phyloP scores from a whole-genome alignment of 139 green algal genomes.

The Coelastrella sp. region DNA sequence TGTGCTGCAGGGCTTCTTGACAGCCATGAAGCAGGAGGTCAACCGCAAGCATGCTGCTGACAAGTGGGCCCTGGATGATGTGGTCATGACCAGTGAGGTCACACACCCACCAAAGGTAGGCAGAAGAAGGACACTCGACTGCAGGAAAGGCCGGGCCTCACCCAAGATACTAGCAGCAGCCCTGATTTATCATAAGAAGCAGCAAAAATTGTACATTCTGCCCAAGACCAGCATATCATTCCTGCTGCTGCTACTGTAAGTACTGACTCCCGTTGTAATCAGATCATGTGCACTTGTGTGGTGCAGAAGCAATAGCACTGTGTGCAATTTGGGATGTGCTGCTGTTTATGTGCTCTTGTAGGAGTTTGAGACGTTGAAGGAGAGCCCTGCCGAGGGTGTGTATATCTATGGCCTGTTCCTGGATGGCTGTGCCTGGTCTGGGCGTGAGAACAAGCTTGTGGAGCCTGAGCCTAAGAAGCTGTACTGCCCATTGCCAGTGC shows the following conservation, averaged over 20 bases:
- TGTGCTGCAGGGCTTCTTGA: conserved; percentile 85
- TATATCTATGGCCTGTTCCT: conserved; percentile 95
- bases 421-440: conserved; percentile 92
- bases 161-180: background rate
- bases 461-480: conserved; percentile 95
- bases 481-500: conserved; percentile 86
- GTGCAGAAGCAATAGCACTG: no score
- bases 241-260: background rate
- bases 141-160: background rate
- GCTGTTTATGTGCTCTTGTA: conserved; percentile 22
- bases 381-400: conserved; percentile 88
- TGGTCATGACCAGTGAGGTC: conserved; percentile 91
- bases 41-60: conserved; percentile 89
- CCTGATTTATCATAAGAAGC: background rate
- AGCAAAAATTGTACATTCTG: background rate
- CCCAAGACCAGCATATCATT: background rate
- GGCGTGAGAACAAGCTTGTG: conserved; percentile 85
- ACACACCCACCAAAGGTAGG: conserved; percentile 46
- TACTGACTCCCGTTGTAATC: no score
- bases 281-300: background rate
- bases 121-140: background rate
- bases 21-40: conserved; percentile 94
- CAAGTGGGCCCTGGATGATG: conserved; percentile 96
- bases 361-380: conserved; percentile 87
- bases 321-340: no score